Conservation (phyloP, 805 yeast genomes). For the Pichia exigua region DNA sequence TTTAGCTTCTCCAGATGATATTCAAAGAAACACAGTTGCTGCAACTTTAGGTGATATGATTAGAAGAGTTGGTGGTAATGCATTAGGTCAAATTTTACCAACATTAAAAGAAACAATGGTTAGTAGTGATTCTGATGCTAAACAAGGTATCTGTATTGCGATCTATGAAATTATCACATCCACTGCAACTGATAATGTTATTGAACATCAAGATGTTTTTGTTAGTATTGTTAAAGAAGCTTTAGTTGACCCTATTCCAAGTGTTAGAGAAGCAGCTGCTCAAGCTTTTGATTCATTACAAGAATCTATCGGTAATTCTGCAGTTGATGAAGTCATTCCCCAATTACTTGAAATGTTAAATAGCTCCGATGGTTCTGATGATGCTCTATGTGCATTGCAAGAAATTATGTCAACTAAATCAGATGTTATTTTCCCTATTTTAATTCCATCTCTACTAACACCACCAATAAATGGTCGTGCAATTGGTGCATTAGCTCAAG, state of each 20-base stretch:
- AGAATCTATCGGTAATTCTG: conserved; percentile 70
- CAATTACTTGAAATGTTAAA: conserved; percentile 66
- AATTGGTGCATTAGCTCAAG: conserved; percentile 77
- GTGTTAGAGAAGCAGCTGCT: conserved; percentile 88
- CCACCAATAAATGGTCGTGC: conserved; percentile 90
- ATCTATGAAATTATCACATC: conserved; percentile 77
- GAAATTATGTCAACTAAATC: conserved; percentile 89
- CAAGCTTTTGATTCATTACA: conserved; percentile 84
- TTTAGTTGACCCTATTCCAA: conserved; percentile 61
- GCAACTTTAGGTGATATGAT: conserved; percentile 91
- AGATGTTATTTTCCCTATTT: conserved; percentile 86
- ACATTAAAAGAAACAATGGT: conserved; percentile 62
- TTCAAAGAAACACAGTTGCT: conserved; percentile 82
- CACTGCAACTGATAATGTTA: conserved; percentile 51
- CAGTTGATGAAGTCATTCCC: conserved; percentile 85
- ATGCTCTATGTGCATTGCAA: conserved; percentile 79
- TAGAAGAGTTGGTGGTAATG: conserved; percentile 85
- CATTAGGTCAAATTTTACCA: conserved; percentile 78
- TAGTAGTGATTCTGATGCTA: conserved; percentile 68
- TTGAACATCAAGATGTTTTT: conserved; percentile 57
- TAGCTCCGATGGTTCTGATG: conserved; percentile 39
- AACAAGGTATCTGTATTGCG: conserved; percentile 96
- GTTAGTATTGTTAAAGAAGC: conserved; percentile 72
- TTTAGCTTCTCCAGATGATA: conserved; percentile 74
- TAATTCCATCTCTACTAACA: conserved; percentile 74